phyloP scores from a whole-genome alignment of 83 land plant species.

The Larix sibirica region DNA sequence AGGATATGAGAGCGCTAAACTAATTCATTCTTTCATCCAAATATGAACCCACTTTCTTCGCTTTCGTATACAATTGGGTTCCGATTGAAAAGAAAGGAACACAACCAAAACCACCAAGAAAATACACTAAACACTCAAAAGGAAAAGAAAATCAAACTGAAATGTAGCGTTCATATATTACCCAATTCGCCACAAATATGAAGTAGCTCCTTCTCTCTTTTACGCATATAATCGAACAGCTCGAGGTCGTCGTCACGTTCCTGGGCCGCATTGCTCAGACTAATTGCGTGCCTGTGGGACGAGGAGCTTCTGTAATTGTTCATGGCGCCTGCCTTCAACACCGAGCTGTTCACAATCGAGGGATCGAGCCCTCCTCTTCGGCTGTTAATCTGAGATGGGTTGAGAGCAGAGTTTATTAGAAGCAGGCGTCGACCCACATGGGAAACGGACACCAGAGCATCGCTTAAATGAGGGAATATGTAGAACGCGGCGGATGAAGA shows the following conservation, averaged over 20 bases:
- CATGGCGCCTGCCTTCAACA: neutral
- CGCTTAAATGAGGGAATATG: neutral
- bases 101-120: no score
- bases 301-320: neutral
- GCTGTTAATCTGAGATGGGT: neutral
- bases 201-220: neutral
- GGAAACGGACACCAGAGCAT: neutral
- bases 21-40: no score
- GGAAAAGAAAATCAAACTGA: neutral
- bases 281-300: neutral
- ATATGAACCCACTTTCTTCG: no score
- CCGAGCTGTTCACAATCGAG: neutral
- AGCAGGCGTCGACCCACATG: neutral
- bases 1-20: no score
- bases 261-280: no score
- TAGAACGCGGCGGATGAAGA: neutral
- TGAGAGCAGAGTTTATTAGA: neutral
- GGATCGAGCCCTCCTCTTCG: neutral
- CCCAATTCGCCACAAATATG: slow-evolving; percentile 2
- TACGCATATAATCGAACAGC: neutral
- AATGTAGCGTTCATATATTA: neutral
- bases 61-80: no score
- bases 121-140: neutral
- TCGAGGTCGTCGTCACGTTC: neutral
- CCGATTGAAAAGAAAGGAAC: no score